These are phyloP conservation scores for Bjerkandera adusta DNA, from an alignment of 1,284 basidiomycete genomes.

Conservation along the genomic window DNA sequence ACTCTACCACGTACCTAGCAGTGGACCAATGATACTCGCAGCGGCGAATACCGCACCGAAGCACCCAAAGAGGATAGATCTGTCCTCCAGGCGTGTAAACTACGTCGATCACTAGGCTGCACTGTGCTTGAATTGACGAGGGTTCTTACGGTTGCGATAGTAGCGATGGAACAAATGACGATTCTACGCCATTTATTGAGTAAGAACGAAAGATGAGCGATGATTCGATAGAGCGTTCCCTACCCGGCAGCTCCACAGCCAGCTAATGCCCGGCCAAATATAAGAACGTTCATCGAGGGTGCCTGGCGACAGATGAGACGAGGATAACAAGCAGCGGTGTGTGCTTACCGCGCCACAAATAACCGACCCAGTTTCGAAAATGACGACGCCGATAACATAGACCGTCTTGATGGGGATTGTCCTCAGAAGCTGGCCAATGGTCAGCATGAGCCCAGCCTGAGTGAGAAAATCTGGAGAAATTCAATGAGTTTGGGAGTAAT, in stretches of 20 bases:
- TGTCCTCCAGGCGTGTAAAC: neutral
- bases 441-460: constrained; percentile 23
- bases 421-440: constrained; percentile 28
- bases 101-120: neutral
- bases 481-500: too few relatives aligned
- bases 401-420: constrained; percentile 40
- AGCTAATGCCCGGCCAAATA: neutral
- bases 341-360: constrained; percentile 40
- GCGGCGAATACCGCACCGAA: neutral
- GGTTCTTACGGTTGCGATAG: neutral
- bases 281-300: neutral
- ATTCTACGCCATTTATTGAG: too few relatives aligned
- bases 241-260: neutral
- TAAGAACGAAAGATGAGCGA: neutral
- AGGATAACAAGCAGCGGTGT: too few relatives aligned
- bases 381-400: constrained; percentile 38
- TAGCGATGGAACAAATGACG: neutral
- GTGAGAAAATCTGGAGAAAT: constrained; percentile 35
- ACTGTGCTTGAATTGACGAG: too few relatives aligned
- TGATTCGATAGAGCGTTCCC: neutral
- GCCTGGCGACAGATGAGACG: too few relatives aligned
- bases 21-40: neutral
- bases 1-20: neutral
- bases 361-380: constrained; percentile 43
- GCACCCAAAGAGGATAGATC: neutral